Evolutionary conservation across 306 rosid species (phyloP).

Genomic region (Quercus aquifolioides): DNA sequence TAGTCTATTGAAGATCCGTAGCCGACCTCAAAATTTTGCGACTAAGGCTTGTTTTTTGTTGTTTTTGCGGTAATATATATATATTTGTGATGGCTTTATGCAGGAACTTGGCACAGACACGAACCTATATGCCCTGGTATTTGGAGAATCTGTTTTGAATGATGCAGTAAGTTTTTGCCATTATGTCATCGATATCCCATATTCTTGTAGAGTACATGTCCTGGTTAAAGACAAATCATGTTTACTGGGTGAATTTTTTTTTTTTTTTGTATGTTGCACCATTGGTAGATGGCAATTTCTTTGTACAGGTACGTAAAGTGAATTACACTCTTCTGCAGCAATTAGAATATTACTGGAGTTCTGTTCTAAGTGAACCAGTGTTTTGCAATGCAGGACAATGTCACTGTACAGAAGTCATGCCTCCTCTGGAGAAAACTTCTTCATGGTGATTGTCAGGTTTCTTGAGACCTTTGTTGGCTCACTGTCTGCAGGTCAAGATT

Average conservation of each 20-base stretch:
- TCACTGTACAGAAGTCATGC: conserved; percentile 64
- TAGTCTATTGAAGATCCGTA: no score
- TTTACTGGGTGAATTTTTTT: conserved; percentile 13
- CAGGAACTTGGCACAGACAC: conserved; percentile 94
- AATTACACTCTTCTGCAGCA: conserved; percentile 1
- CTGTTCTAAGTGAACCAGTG: conserved; percentile 19
- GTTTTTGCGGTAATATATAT: background rate
- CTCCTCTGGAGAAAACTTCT: conserved; percentile 64
- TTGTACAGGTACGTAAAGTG: conserved; percentile 74
- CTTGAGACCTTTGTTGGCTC: conserved; percentile 98
- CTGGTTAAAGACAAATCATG: conserved; percentile 25
- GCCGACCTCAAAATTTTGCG: no score
- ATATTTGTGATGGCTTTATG: conserved; percentile 14
- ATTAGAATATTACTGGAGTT: conserved; percentile 16
- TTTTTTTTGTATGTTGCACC: conserved; percentile 14
- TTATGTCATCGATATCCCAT: conserved; percentile 5
- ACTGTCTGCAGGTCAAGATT: conserved; percentile 78
- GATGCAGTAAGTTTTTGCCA: conserved; percentile 72
- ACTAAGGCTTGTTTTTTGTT: no score
- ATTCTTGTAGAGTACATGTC: conserved; percentile 13
- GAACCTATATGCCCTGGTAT: conserved; percentile 95
- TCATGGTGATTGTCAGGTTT: conserved; percentile 84
- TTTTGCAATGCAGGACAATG: conserved; percentile 69
- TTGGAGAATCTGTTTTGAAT: conserved; percentile 97
- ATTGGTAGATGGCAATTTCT: conserved; percentile 91